phyloP scores from a whole-genome alignment of 345 rosid genomes.

The Salix brachista region DNA sequence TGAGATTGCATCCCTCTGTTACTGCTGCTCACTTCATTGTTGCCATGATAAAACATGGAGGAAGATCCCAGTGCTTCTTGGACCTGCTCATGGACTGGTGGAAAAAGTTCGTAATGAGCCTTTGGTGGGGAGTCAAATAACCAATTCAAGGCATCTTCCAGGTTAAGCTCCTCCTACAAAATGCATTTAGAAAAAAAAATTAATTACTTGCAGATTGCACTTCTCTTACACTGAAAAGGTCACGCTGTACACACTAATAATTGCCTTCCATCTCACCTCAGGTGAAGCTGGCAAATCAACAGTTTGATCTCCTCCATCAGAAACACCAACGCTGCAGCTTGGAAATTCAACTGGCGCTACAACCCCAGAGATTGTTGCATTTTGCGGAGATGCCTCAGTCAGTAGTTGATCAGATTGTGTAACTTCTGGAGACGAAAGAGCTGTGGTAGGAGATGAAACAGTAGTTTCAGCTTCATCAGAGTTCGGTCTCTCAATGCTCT shows the following conservation, averaged over 20 bases:
- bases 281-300: conserved; percentile 10
- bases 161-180: conserved; percentile 22
- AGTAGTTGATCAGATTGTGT: conserved; percentile 19
- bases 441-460: conserved; percentile 31
- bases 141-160: conserved; percentile 25
- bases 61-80: conserved; percentile 38
- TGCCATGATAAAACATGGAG: conserved; percentile 22
- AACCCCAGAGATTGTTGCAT: background rate
- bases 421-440: conserved; percentile 26
- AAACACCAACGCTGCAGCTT: conserved; percentile 8
- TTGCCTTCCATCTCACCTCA: conserved; percentile 30
- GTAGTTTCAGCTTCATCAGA: conserved; percentile 31
- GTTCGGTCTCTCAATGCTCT: conserved; percentile 7
- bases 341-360: conserved; percentile 12
- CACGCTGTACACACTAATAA: background rate
- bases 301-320: conserved; percentile 12
- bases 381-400: conserved; percentile 23
- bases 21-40: conserved; percentile 8
- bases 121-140: conserved; percentile 21
- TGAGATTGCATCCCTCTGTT: conserved; percentile 17
- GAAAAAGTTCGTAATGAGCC: conserved; percentile 33
- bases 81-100: conserved; percentile 41
- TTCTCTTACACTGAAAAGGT: background rate
- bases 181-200: background rate
- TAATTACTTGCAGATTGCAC: background rate